phyloP scores from a whole-genome alignment of 179 eudicot species.

The Nepenthes alata region DNA sequence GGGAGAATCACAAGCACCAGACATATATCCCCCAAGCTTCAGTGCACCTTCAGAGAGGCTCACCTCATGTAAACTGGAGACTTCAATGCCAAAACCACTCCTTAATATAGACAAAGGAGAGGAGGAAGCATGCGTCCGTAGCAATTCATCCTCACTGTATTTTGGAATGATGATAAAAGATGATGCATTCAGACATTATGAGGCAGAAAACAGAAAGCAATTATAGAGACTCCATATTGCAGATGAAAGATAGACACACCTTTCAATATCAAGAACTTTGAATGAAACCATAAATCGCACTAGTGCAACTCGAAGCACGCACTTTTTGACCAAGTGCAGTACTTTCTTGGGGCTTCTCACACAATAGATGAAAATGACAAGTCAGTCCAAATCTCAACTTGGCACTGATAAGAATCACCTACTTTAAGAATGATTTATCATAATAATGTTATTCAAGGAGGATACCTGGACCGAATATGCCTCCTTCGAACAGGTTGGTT shows the following conservation, averaged over 20 bases:
- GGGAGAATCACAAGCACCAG: constrained; percentile 43
- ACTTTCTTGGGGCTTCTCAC: constrained; percentile 59
- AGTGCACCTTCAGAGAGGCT: constrained; percentile 47
- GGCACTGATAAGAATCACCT: background rate
- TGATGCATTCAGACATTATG: background rate
- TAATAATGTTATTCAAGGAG: background rate
- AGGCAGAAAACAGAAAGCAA: background rate
- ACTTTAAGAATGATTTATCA: background rate
- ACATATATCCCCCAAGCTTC: constrained; percentile 67
- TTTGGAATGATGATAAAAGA: constrained; percentile 13
- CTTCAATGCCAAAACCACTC: constrained; percentile 56
- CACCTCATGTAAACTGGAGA: constrained; percentile 41
- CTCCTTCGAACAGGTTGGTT: constrained; percentile 94
- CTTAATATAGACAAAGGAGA: constrained; percentile 56
- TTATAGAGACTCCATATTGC: background rate
- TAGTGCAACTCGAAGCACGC: constrained; percentile 57
- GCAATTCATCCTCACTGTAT: constrained; percentile 74
- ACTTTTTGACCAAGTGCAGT: constrained; percentile 55
- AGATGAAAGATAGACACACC: constrained; percentile 26
- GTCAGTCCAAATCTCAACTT: background rate
- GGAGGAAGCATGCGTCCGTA: constrained; percentile 44
- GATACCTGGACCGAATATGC: constrained; percentile 70
- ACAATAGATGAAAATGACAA: background rate
- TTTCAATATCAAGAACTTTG: constrained; percentile 60
- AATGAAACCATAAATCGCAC: constrained; percentile 56